These are phyloP conservation scores for Mucor racemosus DNA, from an alignment of 371 early-diverging fungal genomes.

Conservation along the genomic window DNA sequence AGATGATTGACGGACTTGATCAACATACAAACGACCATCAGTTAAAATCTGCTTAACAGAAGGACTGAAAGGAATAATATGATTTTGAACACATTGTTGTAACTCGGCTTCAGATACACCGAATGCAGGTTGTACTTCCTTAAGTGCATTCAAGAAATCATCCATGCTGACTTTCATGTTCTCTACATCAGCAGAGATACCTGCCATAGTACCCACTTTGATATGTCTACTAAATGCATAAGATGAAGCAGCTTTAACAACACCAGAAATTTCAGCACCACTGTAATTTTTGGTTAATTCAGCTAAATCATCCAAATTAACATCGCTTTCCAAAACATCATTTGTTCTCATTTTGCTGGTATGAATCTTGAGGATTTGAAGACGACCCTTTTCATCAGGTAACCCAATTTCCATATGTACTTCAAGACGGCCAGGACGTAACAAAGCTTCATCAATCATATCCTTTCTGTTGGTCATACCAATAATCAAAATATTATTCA, in stretches of 20 bases:
- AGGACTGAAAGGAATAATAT: slow-evolving; percentile 82
- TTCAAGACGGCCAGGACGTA: slow-evolving; percentile 98
- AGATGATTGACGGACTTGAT: slow-evolving; percentile 83
- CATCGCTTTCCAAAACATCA: slow-evolving; percentile 87
- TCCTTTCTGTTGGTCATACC: slow-evolving; percentile 99
- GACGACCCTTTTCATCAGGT: slow-evolving; percentile 92
- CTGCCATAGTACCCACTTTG: slow-evolving; percentile 85
- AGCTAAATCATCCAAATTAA: slow-evolving; percentile 91
- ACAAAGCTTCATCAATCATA: slow-evolving; percentile 97
- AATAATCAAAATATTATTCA: slow-evolving; percentile 96
- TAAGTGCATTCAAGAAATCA: slow-evolving; percentile 95
- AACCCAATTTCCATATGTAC: slow-evolving; percentile 96
- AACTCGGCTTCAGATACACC: slow-evolving; percentile 97
- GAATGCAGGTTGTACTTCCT: slow-evolving; percentile 98
- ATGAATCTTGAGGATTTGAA: slow-evolving; percentile 95
- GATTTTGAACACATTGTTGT: slow-evolving; percentile 82
- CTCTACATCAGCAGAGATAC: slow-evolving; percentile 82
- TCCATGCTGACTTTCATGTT: slow-evolving; percentile 89
- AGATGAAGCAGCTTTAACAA: slow-evolving; percentile 98
- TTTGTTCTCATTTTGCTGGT: slow-evolving; percentile 89
- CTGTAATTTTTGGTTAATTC: slow-evolving; percentile 98
- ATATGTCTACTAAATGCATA: slow-evolving; percentile 99
- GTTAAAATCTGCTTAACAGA: slow-evolving; percentile 76
- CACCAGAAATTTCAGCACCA: slow-evolving; percentile 99
- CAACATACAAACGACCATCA: slow-evolving; percentile 85